Evolutionary conservation across 176 grass and related monocot species (phyloP).

Genomic region (maize (Zea mays)): DNA sequence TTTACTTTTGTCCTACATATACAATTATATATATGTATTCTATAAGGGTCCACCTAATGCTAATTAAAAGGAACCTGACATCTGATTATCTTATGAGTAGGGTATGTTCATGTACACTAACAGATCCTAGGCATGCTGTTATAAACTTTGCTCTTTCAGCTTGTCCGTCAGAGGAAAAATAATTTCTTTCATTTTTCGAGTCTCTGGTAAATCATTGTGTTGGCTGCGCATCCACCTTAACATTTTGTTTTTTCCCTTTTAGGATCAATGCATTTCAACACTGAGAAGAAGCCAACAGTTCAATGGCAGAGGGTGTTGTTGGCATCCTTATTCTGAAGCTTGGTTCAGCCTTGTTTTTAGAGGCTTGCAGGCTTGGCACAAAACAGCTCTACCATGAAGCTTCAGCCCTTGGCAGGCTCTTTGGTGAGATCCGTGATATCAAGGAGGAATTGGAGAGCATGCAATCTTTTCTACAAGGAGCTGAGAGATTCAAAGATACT

Average conservation of each 20-base stretch:
- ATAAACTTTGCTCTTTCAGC: background rate
- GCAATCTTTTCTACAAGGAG: background rate
- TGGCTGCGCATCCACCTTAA: background rate
- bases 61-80: no score
- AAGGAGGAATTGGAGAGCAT: background rate
- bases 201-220: background rate
- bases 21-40: no score
- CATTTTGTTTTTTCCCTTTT: background rate
- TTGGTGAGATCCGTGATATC: background rate
- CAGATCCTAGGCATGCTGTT: background rate
- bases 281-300: background rate
- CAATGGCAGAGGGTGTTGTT: background rate
- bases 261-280: background rate
- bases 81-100: no score
- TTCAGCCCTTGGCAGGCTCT: background rate
- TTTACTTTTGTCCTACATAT: no score
- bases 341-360: background rate
- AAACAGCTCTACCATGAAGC: background rate
- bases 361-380: background rate
- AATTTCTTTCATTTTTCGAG: background rate
- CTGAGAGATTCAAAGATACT: background rate
- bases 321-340: background rate
- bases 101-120: no score
- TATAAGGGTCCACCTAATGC: no score
- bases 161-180: background rate